A percentile compares a stretch with the other conserved stretches of the same genome.
phyloP scores from a whole-genome alignment of 441 rosid genomes.

The Populus hybrid region DNA sequence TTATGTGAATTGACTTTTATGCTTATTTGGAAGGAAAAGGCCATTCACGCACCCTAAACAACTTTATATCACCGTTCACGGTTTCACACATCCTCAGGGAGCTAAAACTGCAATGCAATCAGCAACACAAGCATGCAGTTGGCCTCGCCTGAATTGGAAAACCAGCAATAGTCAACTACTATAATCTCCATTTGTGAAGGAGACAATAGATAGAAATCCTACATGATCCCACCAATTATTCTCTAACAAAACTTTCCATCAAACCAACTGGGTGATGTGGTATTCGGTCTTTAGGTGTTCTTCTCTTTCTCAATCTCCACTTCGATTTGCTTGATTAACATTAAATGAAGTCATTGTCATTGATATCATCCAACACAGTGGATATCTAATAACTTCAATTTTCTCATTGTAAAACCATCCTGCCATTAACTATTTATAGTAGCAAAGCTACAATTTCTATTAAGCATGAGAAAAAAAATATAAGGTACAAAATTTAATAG shows the following conservation, averaged over 20 bases:
- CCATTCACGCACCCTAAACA: neutral
- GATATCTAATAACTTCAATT: neutral
- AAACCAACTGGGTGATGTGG: neutral
- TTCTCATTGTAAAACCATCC: neutral
- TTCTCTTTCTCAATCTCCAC: neutral
- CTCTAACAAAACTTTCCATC: neutral
- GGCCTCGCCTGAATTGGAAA: neutral
- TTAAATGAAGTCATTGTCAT: conserved; percentile 6
- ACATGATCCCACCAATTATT: neutral
- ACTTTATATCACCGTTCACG: neutral
- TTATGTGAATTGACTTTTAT: too few relatives aligned
- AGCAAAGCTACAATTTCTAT: neutral
- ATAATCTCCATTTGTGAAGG: neutral
- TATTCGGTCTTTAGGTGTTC: neutral
- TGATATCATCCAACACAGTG: neutral
- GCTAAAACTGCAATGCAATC: neutral
- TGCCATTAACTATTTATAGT: neutral
- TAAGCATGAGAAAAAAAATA: neutral
- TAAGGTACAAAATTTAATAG: conserved; percentile 6
- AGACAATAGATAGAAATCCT: neutral
- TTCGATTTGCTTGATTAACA: neutral
- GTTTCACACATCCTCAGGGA: neutral
- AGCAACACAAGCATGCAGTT: neutral
- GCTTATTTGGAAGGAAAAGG: neutral
- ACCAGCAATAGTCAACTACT: neutral